Evolutionary conservation across 306 rosid genomes (phyloP).

Genomic region (Quercus bicolor): DNA sequence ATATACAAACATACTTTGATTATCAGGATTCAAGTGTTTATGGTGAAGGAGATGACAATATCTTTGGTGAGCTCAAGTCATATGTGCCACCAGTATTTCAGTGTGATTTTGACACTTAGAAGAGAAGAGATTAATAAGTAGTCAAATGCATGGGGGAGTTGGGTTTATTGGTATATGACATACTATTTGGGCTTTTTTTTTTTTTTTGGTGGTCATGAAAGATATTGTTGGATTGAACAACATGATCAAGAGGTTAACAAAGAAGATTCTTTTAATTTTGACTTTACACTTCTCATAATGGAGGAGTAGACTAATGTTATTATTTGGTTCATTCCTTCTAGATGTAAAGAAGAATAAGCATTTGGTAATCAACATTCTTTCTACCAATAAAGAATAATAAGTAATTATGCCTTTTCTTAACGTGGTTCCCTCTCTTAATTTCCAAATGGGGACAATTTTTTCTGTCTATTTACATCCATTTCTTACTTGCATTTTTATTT

Average conservation of each 20-base stretch:
- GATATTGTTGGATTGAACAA: neutral
- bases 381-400: conserved; percentile 11
- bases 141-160: too few species aligned
- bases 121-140: neutral
- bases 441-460: too few species aligned
- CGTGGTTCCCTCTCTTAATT: too few species aligned
- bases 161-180: too few species aligned
- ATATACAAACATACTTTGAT: conserved; percentile 73
- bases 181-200: too few species aligned
- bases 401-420: neutral
- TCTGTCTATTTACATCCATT: neutral
- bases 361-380: neutral
- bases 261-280: neutral
- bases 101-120: conserved; percentile 53
- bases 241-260: neutral
- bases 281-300: neutral
- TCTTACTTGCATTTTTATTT: neutral
- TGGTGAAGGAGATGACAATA: conserved; percentile 52
- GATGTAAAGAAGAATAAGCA: conserved; percentile 18
- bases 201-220: neutral
- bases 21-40: conserved; percentile 41
- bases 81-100: conserved; percentile 55
- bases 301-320: neutral
- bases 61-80: conserved; percentile 61
- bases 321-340: conserved; percentile 23